These are phyloP conservation scores for Penicillium canariense DNA, from an alignment of 495 filamentous ascomycete species.

Conservation along the genomic window DNA sequence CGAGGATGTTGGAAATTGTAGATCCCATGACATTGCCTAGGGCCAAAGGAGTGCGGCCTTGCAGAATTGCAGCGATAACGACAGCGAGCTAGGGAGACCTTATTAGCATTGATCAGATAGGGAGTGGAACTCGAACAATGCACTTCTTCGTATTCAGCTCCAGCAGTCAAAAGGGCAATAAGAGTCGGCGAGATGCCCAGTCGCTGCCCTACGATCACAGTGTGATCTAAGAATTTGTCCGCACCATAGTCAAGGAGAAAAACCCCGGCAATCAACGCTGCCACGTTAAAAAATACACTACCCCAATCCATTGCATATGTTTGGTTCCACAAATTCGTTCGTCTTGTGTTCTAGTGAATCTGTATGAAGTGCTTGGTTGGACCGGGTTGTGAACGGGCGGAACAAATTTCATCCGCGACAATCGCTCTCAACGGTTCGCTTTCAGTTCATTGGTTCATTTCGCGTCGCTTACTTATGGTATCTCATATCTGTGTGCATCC, in stretches of 20 bases:
- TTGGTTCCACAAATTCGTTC: too few species aligned
- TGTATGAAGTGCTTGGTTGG: too few species aligned
- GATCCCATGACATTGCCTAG: slow-evolving; percentile 57
- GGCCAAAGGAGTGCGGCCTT: slow-evolving; percentile 47
- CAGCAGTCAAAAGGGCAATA: slow-evolving; percentile 52
- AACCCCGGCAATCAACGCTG: slow-evolving; percentile 22
- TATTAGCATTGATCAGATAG: too few species aligned
- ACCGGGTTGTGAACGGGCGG: too few species aligned
- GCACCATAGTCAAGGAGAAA: slow-evolving; percentile 32
- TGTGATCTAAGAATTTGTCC: slow-evolving; percentile 52
- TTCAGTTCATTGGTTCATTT: too few species aligned
- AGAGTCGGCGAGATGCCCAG: slow-evolving; percentile 47
- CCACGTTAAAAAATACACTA: slow-evolving; percentile 21
- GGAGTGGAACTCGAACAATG: too few species aligned
- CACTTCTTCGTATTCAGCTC: slow-evolving; percentile 60
- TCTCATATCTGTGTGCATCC: too few species aligned
- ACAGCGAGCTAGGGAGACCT: slow-evolving; percentile 51
- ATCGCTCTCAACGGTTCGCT: too few species aligned
- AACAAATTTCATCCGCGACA: too few species aligned
- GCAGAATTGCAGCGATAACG: slow-evolving; percentile 45
- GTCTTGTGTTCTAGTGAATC: too few species aligned
- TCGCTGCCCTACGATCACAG: slow-evolving; percentile 46
- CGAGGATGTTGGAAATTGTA: slow-evolving; percentile 55
- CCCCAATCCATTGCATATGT: slow-evolving; percentile 25
- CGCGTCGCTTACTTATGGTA: too few species aligned